Conservation (phyloP, 129 eudicot genomes). For the Mikania micrantha region DNA sequence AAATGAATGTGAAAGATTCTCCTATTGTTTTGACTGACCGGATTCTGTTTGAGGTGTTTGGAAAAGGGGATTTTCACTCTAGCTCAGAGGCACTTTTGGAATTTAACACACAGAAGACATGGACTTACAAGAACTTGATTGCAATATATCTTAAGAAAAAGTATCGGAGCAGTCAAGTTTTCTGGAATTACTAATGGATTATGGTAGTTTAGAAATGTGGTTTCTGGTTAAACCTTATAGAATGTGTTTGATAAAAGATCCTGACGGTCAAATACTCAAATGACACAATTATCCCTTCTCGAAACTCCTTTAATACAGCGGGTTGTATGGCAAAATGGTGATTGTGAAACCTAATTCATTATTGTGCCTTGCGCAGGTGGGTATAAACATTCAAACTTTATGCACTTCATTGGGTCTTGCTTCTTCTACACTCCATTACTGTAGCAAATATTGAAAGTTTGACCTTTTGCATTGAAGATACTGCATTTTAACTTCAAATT, state of each 20-base stretch:
- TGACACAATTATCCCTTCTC: neutral
- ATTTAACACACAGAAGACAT: conserved; percentile 34
- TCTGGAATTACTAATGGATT: conserved; percentile 71
- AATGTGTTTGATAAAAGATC: neutral
- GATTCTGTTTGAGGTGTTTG: conserved; percentile 74
- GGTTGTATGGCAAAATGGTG: neutral
- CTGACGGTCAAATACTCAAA: neutral
- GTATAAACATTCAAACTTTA: too few species aligned
- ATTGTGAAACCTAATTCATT: neutral
- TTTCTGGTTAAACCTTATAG: neutral
- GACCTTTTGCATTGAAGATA: neutral
- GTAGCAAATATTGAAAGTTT: neutral
- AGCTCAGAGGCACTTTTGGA: conserved; percentile 64
- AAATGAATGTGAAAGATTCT: conserved; percentile 45
- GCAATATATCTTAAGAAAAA: conserved; percentile 54
- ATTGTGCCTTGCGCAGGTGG: neutral
- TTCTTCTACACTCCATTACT: too few species aligned
- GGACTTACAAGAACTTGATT: conserved; percentile 66
- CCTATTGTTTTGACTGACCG: conserved; percentile 49
- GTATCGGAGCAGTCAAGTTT: conserved; percentile 64
- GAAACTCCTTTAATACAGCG: neutral
- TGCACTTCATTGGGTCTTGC: too few species aligned
- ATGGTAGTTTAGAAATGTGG: neutral
- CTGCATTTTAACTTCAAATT: neutral
- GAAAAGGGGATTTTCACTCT: conserved; percentile 86